phyloP scores from a whole-genome alignment of 75 land plant species.

The Ceratopteris richardii region DNA sequence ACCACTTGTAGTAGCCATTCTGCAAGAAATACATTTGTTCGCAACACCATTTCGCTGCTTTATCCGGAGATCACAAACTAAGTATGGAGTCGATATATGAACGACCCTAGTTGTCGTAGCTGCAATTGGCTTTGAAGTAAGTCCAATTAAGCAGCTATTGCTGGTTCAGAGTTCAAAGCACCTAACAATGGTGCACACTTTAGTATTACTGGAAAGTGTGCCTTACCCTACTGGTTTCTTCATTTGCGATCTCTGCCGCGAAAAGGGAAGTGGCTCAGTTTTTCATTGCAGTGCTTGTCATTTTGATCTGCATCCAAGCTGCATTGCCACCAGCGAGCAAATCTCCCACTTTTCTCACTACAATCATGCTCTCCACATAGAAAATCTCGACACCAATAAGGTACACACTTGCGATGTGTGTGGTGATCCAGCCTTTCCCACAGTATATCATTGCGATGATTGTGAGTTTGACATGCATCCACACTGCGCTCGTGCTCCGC shows the following conservation, averaged over 20 bases:
- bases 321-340: constrained; percentile 1
- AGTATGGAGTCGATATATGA: too few species aligned
- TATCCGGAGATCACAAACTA: too few species aligned
- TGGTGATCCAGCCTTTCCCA: neutral
- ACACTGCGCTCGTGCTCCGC: constrained; percentile 4
- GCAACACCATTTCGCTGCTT: too few species aligned
- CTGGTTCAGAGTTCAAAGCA: neutral
- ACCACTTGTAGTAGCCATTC: too few species aligned
- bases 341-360: constrained; percentile 4
- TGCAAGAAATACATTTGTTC: too few species aligned
- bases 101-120: too few species aligned
- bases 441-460: neutral
- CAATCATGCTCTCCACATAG: neutral
- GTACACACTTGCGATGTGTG: constrained; percentile 1
- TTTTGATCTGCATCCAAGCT: constrained; percentile 3
- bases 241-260: constrained; percentile 4
- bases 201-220: neutral
- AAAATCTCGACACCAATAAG: neutral
- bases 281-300: constrained; percentile 3
- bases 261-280: constrained; percentile 2
- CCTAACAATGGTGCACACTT: neutral
- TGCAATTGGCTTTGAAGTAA: too few species aligned
- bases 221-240: constrained; percentile 6
- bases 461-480: constrained; percentile 3
- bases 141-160: too few species aligned